phyloP scores from a whole-genome alignment of 2,329 filamentous ascomycete species.

The Fusarium heterosporum region DNA sequence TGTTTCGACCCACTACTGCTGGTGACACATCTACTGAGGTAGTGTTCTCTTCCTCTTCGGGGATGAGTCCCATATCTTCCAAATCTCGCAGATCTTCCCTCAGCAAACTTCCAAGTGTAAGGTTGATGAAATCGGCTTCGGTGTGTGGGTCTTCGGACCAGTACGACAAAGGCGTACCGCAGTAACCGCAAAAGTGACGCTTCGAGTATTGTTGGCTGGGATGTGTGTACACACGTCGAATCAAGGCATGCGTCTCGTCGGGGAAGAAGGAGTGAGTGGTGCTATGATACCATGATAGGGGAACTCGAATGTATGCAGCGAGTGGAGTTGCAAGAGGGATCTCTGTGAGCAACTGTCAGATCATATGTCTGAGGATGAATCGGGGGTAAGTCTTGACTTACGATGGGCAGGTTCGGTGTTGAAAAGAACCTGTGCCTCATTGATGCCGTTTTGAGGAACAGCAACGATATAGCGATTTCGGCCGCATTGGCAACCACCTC shows the following conservation, averaged over 20 bases:
- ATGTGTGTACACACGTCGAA: slow-evolving; percentile 75
- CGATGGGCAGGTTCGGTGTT: slow-evolving; percentile 76
- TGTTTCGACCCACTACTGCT: slow-evolving; percentile 45
- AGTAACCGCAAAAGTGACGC: slow-evolving; percentile 91
- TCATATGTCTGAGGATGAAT: slow-evolving; percentile 8
- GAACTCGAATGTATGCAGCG: slow-evolving; percentile 85
- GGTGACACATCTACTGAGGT: slow-evolving; percentile 10
- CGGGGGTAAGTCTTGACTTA: slow-evolving; percentile 61
- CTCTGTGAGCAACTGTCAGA: slow-evolving; percentile 56
- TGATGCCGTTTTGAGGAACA: slow-evolving; percentile 69
- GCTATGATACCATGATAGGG: slow-evolving; percentile 82
- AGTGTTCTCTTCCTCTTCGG: slow-evolving; percentile 55
- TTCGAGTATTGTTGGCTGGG: slow-evolving; percentile 68
- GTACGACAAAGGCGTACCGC: slow-evolving; percentile 84
- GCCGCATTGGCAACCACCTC: slow-evolving; percentile 85
- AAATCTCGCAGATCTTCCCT: slow-evolving; percentile 77
- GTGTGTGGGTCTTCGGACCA: slow-evolving; percentile 80
- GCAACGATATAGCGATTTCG: slow-evolving; percentile 84
- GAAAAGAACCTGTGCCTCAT: slow-evolving; percentile 77
- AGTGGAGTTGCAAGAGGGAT: slow-evolving; percentile 77
- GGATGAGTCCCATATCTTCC: slow-evolving; percentile 80
- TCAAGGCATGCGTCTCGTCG: slow-evolving; percentile 77
- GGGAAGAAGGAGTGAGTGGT: slow-evolving; percentile 79
- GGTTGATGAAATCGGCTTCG: slow-evolving; percentile 82
- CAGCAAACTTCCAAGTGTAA: slow-evolving; percentile 82